Percentiles rank a stretch among this genome's conserved stretches.
phyloP scores from a whole-genome alignment of 495 filamentous ascomycete species.

The Xylaria acuta region DNA sequence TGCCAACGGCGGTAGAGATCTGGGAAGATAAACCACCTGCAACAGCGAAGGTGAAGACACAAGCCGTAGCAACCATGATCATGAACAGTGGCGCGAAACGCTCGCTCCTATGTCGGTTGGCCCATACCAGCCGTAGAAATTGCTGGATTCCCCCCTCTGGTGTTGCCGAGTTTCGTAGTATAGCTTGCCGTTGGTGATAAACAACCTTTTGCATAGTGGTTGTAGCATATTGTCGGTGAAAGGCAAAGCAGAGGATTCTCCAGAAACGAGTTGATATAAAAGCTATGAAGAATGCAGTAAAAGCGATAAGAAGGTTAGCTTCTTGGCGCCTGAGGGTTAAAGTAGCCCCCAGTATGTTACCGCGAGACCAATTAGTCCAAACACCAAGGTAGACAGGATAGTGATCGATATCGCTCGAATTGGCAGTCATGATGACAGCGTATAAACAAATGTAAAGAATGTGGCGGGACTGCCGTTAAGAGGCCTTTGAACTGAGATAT shows the following conservation, averaged over 20 bases:
- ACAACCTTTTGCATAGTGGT: neutral
- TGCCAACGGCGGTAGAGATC: conserved; percentile 20
- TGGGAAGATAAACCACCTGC: conserved; percentile 28
- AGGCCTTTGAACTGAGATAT: too few species aligned
- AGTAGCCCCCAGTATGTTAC: neutral
- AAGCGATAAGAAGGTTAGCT: neutral
- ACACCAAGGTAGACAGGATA: conserved; percentile 1
- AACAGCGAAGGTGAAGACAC: conserved; percentile 9
- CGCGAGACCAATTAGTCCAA: conserved; percentile 16
- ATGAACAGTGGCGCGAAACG: neutral
- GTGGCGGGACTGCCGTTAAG: too few species aligned
- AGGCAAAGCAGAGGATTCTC: conserved; percentile 23
- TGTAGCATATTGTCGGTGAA: conserved; percentile 21
- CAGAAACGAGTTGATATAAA: conserved; percentile 22
- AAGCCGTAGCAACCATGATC: neutral
- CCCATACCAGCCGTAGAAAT: conserved; percentile 10
- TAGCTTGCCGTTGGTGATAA: conserved; percentile 27
- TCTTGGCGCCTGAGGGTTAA: neutral
- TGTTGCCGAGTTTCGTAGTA: conserved; percentile 23
- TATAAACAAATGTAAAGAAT: too few species aligned
- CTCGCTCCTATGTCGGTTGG: neutral
- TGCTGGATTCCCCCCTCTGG: conserved; percentile 15
- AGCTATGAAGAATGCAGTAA: conserved; percentile 24
- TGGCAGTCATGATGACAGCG: neutral
- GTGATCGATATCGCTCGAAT: neutral